Conservation (phyloP, 805 yeast genomes). For the Saturnispora quitensis region DNA sequence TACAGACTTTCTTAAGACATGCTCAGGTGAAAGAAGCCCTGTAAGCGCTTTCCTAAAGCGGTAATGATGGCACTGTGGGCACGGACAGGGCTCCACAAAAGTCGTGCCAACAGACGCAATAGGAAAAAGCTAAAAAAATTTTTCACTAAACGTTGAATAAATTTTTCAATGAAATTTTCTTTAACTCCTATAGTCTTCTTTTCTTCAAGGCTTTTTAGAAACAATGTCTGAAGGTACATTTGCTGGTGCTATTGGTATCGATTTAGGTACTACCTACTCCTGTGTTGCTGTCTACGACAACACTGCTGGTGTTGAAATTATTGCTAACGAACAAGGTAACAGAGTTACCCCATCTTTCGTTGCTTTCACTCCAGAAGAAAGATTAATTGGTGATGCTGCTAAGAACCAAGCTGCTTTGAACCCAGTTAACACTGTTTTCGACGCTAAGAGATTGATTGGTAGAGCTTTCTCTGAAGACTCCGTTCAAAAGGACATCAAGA, state of each 20-base stretch:
- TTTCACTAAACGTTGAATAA: slow-evolving; percentile 14
- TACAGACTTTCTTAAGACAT: neutral
- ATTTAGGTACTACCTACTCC: slow-evolving; percentile 80
- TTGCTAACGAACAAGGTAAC: slow-evolving; percentile 82
- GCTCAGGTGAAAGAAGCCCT: neutral
- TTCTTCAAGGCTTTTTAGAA: slow-evolving; percentile 3
- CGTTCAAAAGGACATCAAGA: slow-evolving; percentile 84
- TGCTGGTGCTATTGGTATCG: slow-evolving; percentile 99
- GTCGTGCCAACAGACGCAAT: slow-evolving; percentile 3
- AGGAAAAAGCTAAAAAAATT: slow-evolving; percentile 4
- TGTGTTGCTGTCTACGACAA: slow-evolving; percentile 64
- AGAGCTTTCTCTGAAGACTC: slow-evolving; percentile 66
- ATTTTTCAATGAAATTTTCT: slow-evolving; percentile 14
- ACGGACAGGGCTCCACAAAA: neutral
- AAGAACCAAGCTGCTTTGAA: slow-evolving; percentile 77
- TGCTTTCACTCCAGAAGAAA: slow-evolving; percentile 69
- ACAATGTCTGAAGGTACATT: slow-evolving; percentile 96
- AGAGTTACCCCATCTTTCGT: slow-evolving; percentile 77
- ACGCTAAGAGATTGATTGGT: slow-evolving; percentile 78
- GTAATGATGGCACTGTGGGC: neutral
- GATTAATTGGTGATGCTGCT: slow-evolving; percentile 78
- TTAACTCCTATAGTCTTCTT: neutral
- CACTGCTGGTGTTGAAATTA: slow-evolving; percentile 67
- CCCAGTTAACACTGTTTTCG: slow-evolving; percentile 71
- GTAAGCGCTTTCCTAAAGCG: neutral